Evolutionary conservation across 2,329 filamentous ascomycete genomes (phyloP).

Genomic region (Penicillium sp.): DNA sequence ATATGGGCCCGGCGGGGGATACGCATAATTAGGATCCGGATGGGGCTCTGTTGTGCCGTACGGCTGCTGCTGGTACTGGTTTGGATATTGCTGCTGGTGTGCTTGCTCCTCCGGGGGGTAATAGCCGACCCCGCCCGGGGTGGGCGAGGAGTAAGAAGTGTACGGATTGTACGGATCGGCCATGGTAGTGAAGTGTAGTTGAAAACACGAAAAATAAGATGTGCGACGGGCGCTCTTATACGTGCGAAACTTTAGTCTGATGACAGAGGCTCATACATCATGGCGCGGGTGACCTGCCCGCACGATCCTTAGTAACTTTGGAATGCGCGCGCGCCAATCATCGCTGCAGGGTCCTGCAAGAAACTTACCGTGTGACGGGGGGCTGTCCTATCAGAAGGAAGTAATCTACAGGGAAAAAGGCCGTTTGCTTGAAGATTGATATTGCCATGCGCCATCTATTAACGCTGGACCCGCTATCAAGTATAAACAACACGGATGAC

Average conservation of each 20-base stretch:
- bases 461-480: constrained; percentile 9
- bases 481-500: constrained; percentile 18
- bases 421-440: constrained; percentile 8
- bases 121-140: constrained; percentile 21
- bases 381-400: neutral
- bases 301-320: constrained; percentile 21
- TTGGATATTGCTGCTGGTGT: constrained; percentile 14
- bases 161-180: constrained; percentile 53
- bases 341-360: neutral
- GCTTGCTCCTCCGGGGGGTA: constrained; percentile 28
- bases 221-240: neutral
- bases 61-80: constrained; percentile 30
- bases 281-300: constrained; percentile 28
- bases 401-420: neutral
- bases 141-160: constrained; percentile 25
- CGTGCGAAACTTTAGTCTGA: constrained; percentile 5
- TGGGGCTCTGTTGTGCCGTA: constrained; percentile 18
- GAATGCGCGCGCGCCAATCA: constrained; percentile 19
- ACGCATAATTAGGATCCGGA: constrained; percentile 24
- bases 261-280: constrained; percentile 19
- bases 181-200: constrained; percentile 36
- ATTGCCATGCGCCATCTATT: constrained; percentile 18
- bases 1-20: constrained; percentile 28
- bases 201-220: neutral
- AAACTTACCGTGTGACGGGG: neutral